Base-by-base conservation (phyloP, 768 basidiomycete species). In the Naganishia vaughanmartiniae region DNA sequence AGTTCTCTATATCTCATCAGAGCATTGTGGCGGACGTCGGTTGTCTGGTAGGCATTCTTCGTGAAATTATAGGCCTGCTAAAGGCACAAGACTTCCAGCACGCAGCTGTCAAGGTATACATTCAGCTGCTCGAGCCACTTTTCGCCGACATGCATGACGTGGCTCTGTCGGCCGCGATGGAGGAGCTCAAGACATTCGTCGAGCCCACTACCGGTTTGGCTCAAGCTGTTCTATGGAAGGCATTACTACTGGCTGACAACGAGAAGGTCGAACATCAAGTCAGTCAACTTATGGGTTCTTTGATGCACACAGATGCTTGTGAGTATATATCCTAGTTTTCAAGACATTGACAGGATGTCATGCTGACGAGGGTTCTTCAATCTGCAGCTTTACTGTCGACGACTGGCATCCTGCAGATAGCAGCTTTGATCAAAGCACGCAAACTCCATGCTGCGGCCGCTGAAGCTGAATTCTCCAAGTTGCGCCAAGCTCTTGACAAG, bases 191-290 rank as follows among this genome's bases (percentile, higher is more conserved):
- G 42, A 63, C 60, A 0, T 63, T 63, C 3, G 83, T 90, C 19
- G 86, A 85, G 2, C 84, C 88, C 19, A 86, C 87, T 9, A 85
- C 87, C n/a, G 93, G 94, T 4, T 83, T 87, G 30, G 90, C 89
- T 28, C 82, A 93, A 78, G 81, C 85, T 24, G 84, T 88, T 26
- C 86, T 95, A 42, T 95, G 92, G 92, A 82, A 84, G 15, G 67
- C 79, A 0, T 79, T 79, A 58, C 74, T 82, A 30, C 42, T 33
- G 30, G 28, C 10, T 31, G 66, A 28, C 55, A 69, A 9, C 12
- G 28, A 31, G 4, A 33, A 0, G 24, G 17, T n/a, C 19, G 45
- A n/a, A 10, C 7, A 0, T 57, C 67, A 30, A 33, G 63, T 30
- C 19, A n/a, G 30, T 53, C 63, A 58, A 21, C 31, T 75, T 21